These are phyloP conservation scores for Daldinia loculata DNA, from an alignment of 495 filamentous ascomycete genomes.

Conservation along the genomic window DNA sequence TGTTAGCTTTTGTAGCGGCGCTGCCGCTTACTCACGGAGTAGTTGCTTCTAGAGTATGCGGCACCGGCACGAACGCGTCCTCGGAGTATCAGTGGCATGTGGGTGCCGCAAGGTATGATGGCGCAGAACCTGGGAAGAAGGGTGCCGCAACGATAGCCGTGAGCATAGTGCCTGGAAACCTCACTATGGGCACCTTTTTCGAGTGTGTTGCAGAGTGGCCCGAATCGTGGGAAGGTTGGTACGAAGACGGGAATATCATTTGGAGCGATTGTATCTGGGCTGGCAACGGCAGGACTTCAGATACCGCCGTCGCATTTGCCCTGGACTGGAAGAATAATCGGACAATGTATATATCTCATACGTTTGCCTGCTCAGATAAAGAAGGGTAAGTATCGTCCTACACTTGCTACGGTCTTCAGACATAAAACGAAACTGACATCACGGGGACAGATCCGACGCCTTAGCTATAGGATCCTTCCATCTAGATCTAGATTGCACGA, in stretches of 20 bases:
- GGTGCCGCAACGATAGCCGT: conserved; percentile 45
- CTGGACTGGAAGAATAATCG: conserved; percentile 52
- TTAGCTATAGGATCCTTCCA: conserved; percentile 48
- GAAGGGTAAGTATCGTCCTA: conserved; percentile 43
- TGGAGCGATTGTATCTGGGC: conserved; percentile 57
- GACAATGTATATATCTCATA: conserved; percentile 50
- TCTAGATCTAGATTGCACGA: conserved; percentile 47
- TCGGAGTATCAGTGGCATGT: conserved; percentile 45
- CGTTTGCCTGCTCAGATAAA: conserved; percentile 49
- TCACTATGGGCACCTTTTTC: conserved; percentile 44
- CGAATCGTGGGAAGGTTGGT: conserved; percentile 50
- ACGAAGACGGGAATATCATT: conserved; percentile 47
- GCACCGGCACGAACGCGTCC: conserved; percentile 16
- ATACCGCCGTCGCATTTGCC: conserved; percentile 50
- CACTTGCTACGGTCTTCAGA: neutral
- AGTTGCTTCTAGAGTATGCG: conserved; percentile 44
- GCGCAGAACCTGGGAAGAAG: conserved; percentile 29
- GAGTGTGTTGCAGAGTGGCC: conserved; percentile 54
- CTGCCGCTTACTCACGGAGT: conserved; percentile 25
- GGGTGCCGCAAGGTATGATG: conserved; percentile 49
- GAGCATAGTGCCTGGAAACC: conserved; percentile 43
- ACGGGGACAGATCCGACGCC: conserved; percentile 37
- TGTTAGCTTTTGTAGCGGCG: conserved; percentile 22
- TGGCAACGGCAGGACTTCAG: conserved; percentile 46
- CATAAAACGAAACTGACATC: conserved; percentile 3